Conservation (phyloP, 176 grass and related monocot genomes). For the Tuctoria greenei region DNA sequence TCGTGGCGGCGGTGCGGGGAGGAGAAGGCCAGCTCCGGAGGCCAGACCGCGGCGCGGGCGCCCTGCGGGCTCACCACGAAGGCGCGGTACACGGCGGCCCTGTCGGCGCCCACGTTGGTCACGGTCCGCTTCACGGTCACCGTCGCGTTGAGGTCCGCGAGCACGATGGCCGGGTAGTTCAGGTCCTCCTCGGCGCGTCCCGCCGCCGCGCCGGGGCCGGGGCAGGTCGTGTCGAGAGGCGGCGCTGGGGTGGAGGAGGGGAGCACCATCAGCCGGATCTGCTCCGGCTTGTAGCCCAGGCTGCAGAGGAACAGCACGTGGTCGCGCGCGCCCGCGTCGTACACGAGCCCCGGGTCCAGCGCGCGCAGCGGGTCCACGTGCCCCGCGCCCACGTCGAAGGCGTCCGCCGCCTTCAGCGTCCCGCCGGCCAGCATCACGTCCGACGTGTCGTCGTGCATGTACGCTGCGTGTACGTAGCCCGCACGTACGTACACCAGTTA, state of each 20-base stretch:
- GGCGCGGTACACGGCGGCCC: constrained; percentile 48
- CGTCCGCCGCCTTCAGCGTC: constrained; percentile 64
- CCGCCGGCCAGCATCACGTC: constrained; percentile 68
- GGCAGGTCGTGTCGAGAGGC: constrained; percentile 55
- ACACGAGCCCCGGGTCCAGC: constrained; percentile 79
- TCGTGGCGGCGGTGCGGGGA: constrained; percentile 14
- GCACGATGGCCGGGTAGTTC: constrained; percentile 78
- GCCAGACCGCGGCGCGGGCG: constrained; percentile 55
- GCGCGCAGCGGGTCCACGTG: constrained; percentile 74
- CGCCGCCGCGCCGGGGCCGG: too few species aligned
- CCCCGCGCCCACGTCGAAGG: constrained; percentile 80
- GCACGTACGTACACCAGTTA: too few species aligned
- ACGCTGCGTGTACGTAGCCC: constrained; percentile 27
- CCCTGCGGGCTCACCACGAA: constrained; percentile 55
- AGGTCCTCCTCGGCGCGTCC: constrained; percentile 48
- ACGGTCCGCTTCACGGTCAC: constrained; percentile 67
- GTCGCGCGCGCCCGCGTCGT: constrained; percentile 61
- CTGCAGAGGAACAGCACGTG: constrained; percentile 72
- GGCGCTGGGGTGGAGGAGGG: constrained; percentile 37
- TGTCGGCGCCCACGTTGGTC: constrained; percentile 58
- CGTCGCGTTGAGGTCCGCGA: constrained; percentile 47
- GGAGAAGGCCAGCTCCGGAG: constrained; percentile 52
- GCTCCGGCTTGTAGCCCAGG: constrained; percentile 59
- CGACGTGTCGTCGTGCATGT: constrained; percentile 58
- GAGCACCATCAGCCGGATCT: constrained; percentile 66